These are phyloP conservation scores for Trichopus zeylanicus DNA, from an alignment of 116 monocot species.

Conservation along the genomic window DNA sequence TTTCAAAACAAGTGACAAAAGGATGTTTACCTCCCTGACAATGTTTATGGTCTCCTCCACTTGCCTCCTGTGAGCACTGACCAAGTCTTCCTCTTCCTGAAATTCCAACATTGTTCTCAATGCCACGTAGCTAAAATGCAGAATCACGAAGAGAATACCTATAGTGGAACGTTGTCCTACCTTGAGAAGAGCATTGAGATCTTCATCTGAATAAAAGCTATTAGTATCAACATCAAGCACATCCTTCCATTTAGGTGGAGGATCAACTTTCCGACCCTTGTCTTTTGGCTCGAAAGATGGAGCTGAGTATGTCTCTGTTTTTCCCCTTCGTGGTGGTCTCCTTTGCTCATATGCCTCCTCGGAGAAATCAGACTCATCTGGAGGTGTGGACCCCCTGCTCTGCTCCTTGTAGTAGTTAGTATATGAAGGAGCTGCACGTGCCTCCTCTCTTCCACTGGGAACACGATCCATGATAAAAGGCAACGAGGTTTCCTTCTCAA, in stretches of 20 bases:
- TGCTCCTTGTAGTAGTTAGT: conserved; percentile 30
- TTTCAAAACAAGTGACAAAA: background rate
- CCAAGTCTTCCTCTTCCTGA: conserved; percentile 97
- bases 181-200: conserved; percentile 71
- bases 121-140: background rate
- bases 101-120: conserved; percentile 3
- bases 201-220: conserved; percentile 47
- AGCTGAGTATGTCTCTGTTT: conserved; percentile 20
- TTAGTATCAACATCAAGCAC: conserved; percentile 14
- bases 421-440: conserved; percentile 9
- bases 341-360: conserved; percentile 36
- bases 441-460: conserved; percentile 30
- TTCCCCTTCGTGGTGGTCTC: conserved; percentile 24
- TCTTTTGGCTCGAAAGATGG: conserved; percentile 24
- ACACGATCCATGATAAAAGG: conserved; percentile 21
- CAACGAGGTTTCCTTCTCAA: conserved; percentile 25
- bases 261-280: conserved; percentile 23
- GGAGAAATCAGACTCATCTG: conserved; percentile 35
- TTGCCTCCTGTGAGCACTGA: conserved; percentile 76
- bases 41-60: conserved; percentile 91
- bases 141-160: background rate
- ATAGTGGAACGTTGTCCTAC: conserved; percentile 16
- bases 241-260: conserved; percentile 25
- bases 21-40: conserved; percentile 61
- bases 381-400: conserved; percentile 17